Evolutionary conservation across 2,329 filamentous ascomycete genomes (phyloP).

Genomic region (Orbilia brochopaga): DNA sequence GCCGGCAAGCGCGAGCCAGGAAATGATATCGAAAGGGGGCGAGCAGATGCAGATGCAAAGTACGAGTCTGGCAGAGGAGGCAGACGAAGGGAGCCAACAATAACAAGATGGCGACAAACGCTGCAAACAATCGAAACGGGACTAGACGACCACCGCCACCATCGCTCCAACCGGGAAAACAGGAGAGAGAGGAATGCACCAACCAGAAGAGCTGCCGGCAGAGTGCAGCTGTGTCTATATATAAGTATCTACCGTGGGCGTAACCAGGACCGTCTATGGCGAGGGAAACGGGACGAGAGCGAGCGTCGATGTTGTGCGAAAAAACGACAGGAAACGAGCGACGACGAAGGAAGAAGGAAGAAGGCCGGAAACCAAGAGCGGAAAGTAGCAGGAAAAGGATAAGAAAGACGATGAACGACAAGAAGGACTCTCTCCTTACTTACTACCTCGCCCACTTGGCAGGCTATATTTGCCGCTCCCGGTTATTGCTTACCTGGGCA

Average conservation of each 20-base stretch:
- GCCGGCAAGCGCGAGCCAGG: background rate
- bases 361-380: constrained; percentile 17
- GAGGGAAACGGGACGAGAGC: constrained; percentile 14
- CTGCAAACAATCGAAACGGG: constrained; percentile 11
- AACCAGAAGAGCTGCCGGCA: too few species aligned
- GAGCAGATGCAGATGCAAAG: background rate
- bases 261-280: constrained; percentile 2
- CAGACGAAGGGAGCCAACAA: constrained; percentile 13
- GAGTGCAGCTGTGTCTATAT: constrained; percentile 20
- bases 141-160: constrained; percentile 11
- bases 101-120: constrained; percentile 15
- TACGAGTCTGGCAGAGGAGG: too few species aligned
- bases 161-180: constrained; percentile 7
- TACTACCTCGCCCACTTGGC: background rate
- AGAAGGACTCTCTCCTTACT: background rate
- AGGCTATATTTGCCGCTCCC: constrained; percentile 1
- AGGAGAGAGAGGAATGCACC: background rate
- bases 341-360: constrained; percentile 13
- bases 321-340: constrained; percentile 31
- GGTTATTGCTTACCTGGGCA: background rate
- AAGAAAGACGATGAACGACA: background rate
- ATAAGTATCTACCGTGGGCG: background rate
- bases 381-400: constrained; percentile 7
- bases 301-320: constrained; percentile 31
- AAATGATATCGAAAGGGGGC: constrained; percentile 11